Base-by-base conservation (phyloP, 495 filamentous ascomycete species). In the Amorphotheca resinae region DNA sequence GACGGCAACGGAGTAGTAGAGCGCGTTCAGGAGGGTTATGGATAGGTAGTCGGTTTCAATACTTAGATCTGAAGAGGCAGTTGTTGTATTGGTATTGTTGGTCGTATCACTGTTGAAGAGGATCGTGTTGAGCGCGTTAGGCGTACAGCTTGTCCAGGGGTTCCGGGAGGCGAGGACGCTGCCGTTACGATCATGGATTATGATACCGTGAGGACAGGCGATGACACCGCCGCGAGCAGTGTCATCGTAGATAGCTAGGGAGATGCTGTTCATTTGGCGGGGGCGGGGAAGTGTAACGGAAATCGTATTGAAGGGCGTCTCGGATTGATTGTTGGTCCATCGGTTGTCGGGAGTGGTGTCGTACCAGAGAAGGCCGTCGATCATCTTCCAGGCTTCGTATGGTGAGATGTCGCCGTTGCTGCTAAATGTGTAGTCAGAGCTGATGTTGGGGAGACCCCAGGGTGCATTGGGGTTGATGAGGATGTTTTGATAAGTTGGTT, bases 331-430 rank as follows among this genome's bases (percentile, higher is more conserved):
- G 49, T 67, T 61, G 14, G 64, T 69, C 63, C 64, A 69, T 36
- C 59, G 55, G 43, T 69, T 66, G 32, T 67, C 64, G 0, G 65
- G 65, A 3, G 58, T 54, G 9, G 51, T 33, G 32, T 69, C 63
- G 41, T 69, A 69, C 41, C 57, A 69, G 11, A 69, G 42, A 22
- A 64, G 56, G 14, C 64, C 64, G 33, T 69, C 65, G 44, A 63
- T 67, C 16, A 60, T 54, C 44, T 69, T 65, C 44, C 53, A 69
- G 3, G 59, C 47, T 15, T 49, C 56, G 50, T 55, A 59, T 25
- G 53, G 59, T 11, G 33, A 2, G 9, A 14, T 35, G 33, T 9
- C 16, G 12, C 62, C 61, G 37, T 58, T 54, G 11, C 62, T 63
- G 33, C 67, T 69, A 11, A 61, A 56, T 21, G 63, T 55, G 41